Base-by-base conservation (phyloP, 352 stramenopile genomes). In the Thraustotheca clavata region DNA sequence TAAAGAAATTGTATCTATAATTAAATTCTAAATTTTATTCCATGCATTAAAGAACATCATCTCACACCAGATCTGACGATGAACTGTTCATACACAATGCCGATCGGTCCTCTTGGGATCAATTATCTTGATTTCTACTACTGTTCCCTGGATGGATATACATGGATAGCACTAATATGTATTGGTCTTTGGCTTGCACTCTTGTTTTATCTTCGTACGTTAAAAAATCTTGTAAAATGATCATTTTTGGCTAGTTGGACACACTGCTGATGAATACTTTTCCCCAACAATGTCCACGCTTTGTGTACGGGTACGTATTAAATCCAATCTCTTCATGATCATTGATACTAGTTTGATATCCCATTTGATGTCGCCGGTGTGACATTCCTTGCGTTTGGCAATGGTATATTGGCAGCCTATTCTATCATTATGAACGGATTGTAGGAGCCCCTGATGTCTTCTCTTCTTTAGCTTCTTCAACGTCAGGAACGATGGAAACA, bases 241-340 rank as follows among this genome's bases (percentile, higher is more conserved):
- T 14, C 52, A 41, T 70, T 22, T 50, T 59, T 66, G 57, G 34
- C 33, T 89, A 85, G 77, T 99, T 47, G 96, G 95, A n/a, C 92
- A 78, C 52, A 99, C 96, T 14, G 97, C 97, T 0, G 95, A 99
- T 48, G 94, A 96, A 43, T 99, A 98, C 74, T 99, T 99, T 73
- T 98, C 84, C 0, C 95, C 96, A 0, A 96, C 88, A 16, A 80
- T 99, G 12, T 96, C 97, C 60, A 97, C 86, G 80, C 96, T 99
- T 60, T 97, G 87, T 36, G 76, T 96, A 35, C 93, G 96, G 73
- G 77, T 93, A 43, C 24, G 69, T 50, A 49, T 72, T 9, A 59
- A 20, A 57, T 16, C 5, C 14, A 34, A 20, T 11, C 3, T 14
- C 60, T 60, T 22, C 24, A 40, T 72, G 22, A 36, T 61, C 49